Conservation (phyloP, 1,284 basidiomycete genomes). For the Hymenochaete sp. region DNA sequence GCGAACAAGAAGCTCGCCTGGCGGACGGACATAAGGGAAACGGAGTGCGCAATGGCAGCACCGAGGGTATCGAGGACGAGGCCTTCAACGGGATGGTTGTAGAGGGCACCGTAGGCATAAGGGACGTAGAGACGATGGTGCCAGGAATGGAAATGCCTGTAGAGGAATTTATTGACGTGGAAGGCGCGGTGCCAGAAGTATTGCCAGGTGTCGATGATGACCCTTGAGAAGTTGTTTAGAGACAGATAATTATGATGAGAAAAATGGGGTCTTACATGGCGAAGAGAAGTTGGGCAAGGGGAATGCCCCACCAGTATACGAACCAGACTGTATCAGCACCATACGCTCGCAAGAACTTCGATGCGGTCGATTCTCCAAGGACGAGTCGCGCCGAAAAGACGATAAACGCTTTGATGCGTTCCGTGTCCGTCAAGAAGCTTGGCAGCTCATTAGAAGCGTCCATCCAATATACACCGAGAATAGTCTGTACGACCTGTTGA, state of each 20-base stretch:
- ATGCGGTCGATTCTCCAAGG: slow-evolving; percentile 30
- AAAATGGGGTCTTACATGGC: slow-evolving; percentile 67
- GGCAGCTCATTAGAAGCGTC: slow-evolving; percentile 45
- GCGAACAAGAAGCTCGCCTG: slow-evolving; percentile 83
- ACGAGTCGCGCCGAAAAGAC: slow-evolving; percentile 30
- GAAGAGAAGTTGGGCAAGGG: slow-evolving; percentile 63
- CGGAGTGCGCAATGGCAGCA: slow-evolving; percentile 66
- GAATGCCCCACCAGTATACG: slow-evolving; percentile 94
- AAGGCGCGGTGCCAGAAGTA: slow-evolving; percentile 92
- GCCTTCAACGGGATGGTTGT: slow-evolving; percentile 96
- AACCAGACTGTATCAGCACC: slow-evolving; percentile 55
- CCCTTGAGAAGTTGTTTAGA: slow-evolving; percentile 40
- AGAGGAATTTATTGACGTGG: slow-evolving; percentile 88
- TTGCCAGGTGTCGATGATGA: slow-evolving; percentile 97
- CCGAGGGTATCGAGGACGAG: slow-evolving; percentile 86
- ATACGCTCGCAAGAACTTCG: slow-evolving; percentile 30
- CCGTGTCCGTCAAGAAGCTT: slow-evolving; percentile 33
- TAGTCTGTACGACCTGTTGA: slow-evolving; percentile 83
- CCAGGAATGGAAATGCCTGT: slow-evolving; percentile 87
- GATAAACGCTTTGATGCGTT: slow-evolving; percentile 33
- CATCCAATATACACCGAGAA: slow-evolving; percentile 65
- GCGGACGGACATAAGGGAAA: slow-evolving; percentile 68
- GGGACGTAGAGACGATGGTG: slow-evolving; percentile 97
- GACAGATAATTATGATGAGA: slow-evolving; percentile 8
- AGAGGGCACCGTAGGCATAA: slow-evolving; percentile 94